Base-by-base conservation (phyloP, 208 protist genomes). In the Phytomonas francai region DNA sequence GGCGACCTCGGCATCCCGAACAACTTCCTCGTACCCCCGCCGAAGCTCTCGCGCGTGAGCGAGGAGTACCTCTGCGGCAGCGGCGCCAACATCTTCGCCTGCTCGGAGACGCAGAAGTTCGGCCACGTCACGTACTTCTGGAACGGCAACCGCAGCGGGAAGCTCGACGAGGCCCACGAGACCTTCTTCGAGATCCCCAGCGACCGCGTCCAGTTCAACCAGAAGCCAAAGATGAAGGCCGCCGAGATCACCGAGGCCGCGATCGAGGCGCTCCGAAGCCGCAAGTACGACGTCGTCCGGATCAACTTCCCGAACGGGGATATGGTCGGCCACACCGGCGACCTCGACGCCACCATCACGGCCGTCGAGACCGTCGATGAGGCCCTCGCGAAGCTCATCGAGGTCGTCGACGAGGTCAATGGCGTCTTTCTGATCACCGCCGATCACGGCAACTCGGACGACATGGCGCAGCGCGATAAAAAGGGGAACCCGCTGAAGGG, bases 51-150 rank as follows among this genome's bases (percentile, higher is more conserved):
- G 16, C 39, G 78, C 42, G 93, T 93, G 59, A 92, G 88, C 36
- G 88, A 93, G 79, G 89, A 98, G 76, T 98, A 96, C 75, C 80
- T 97, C 31, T 82, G 83, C 70, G 79, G 74, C 71, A 86, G 75
- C 22, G 94, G 87, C 22, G 69, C 97, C 56, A 77, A 89, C 59
- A 89, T 95, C 58, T 98, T 93, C 63, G 96, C 94, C 67, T 91
- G 92, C 79, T 95, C 94, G 28, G 94, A 98, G 82, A 98, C 96
- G 32, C 95, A 98, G 77, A 98, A 98, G 92, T 98, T 97, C 72
- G 94, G 94, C 39, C 95, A 98, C 79, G 95, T 98, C 39, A 98
- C 95, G 5, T 98, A 97, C 90, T 98, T 98, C 78, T 98, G 91
- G 91, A 98, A 98, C 76, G 96, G 96, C 59, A 98, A 98, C 87